Percentiles rank a stretch among this genome's conserved stretches.
Evolutionary conservation across 2,329 filamentous ascomycete genomes (phyloP).

Genomic region (Akanthomyces muscarius): DNA sequence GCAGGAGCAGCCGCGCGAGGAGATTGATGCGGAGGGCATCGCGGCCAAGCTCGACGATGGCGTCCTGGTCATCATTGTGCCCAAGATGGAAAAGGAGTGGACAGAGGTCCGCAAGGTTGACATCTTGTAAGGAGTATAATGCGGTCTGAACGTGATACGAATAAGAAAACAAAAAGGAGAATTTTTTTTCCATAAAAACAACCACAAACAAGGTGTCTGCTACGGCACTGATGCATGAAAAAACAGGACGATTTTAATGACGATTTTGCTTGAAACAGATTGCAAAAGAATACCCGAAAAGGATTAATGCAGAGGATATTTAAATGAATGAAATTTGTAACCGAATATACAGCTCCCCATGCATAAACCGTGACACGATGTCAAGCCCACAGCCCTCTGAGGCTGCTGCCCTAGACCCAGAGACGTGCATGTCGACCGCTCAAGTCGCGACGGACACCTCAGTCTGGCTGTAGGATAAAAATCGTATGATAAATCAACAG

Average conservation of each 20-base stretch:
- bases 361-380: not conserved
- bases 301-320: constrained; percentile 8
- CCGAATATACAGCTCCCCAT: too few relatives aligned
- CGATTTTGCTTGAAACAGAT: too few relatives aligned
- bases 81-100: constrained; percentile 65
- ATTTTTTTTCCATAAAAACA: too few relatives aligned
- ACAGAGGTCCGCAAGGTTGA: constrained; percentile 60
- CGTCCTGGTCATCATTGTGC: constrained; percentile 70
- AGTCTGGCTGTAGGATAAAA: too few relatives aligned
- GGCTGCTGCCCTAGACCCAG: too few relatives aligned
- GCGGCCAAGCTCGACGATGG: constrained; percentile 76
- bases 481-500: too few relatives aligned
- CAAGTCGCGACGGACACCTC: too few relatives aligned
- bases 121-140: constrained; percentile 39
- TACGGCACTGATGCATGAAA: not conserved
- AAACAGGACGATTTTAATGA: not conserved
- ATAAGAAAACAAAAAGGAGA: not conserved
- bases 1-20: constrained; percentile 33
- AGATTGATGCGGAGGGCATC: constrained; percentile 64
- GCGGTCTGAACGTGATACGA: not conserved
- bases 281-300: not conserved
- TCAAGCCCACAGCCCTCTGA: not conserved
- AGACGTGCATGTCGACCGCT: too few relatives aligned
- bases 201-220: not conserved
- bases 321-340: not conserved